phyloP scores from a whole-genome alignment of 805 yeast genomes.

The Scheffersomyces amazonensis region DNA sequence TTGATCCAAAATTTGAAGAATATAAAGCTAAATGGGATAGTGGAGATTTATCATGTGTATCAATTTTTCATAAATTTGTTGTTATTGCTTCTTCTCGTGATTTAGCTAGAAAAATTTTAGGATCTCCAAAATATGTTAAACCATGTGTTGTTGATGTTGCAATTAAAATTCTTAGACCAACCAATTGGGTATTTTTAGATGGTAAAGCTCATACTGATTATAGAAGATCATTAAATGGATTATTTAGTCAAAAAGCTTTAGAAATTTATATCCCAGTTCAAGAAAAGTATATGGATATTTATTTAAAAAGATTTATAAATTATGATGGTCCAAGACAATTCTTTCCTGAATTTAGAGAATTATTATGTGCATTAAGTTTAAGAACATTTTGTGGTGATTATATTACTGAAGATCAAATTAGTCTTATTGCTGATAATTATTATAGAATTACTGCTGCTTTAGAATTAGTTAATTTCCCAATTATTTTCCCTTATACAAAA shows the following conservation, averaged over 20 bases:
- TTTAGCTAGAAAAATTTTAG: conserved; percentile 80
- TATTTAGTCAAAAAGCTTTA: conserved; percentile 82
- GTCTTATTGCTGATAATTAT: conserved; percentile 87
- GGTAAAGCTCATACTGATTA: conserved; percentile 95
- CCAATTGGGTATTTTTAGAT: conserved; percentile 97
- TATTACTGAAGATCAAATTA: conserved; percentile 88
- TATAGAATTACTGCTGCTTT: conserved; percentile 91
- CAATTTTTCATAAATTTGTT: conserved; percentile 96
- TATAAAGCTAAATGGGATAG: conserved; percentile 91
- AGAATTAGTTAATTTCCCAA: conserved; percentile 96
- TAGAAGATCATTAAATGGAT: conserved; percentile 84
- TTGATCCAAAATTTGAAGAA: conserved; percentile 94
- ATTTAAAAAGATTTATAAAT: conserved; percentile 66
- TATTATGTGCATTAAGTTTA: conserved; percentile 90
- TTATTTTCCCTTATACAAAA: conserved; percentile 92
- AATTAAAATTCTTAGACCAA: conserved; percentile 85
- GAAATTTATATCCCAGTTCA: conserved; percentile 80
- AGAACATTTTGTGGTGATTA: conserved; percentile 95
- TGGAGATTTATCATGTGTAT: conserved; percentile 93
- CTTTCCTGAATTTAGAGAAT: conserved; percentile 93
- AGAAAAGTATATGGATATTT: conserved; percentile 81
- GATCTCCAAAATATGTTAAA: conserved; percentile 82
- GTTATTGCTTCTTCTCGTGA: conserved; percentile 90
- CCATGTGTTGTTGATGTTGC: conserved; percentile 99
- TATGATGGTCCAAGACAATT: conserved; percentile 66